These are phyloP conservation scores for Micractinium sp. DNA, from an alignment of 139 green algal genomes.

Conservation along the genomic window DNA sequence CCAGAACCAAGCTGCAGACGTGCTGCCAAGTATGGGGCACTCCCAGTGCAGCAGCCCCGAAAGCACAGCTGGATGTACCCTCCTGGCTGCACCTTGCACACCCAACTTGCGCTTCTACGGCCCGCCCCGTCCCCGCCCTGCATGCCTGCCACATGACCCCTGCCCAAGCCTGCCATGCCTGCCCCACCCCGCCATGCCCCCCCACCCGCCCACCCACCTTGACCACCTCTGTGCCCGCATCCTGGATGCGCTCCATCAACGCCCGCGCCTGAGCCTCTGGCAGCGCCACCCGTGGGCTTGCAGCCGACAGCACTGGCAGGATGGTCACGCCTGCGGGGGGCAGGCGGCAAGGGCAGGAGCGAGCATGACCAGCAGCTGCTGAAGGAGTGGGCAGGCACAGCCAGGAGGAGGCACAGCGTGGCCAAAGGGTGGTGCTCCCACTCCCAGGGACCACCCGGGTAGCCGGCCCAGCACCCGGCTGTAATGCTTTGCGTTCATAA, in stretches of 20 bases:
- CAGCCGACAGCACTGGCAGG: slow-evolving; percentile 88
- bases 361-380: neutral
- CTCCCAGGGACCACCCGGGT: neutral
- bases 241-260: slow-evolving; percentile 89
- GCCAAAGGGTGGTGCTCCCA: too few species aligned
- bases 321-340: slow-evolving; percentile 81
- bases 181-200: neutral
- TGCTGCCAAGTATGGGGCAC: too few species aligned
- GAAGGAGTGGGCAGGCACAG: neutral
- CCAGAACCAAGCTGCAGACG: too few species aligned
- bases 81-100: too few species aligned
- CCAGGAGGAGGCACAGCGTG: too few species aligned
- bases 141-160: too few species aligned
- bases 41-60: too few species aligned
- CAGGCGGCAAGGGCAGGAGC: neutral
- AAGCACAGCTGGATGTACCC: too few species aligned
- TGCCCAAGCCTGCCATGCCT: neutral
- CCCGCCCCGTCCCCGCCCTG: slow-evolving; percentile 36
- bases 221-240: slow-evolving; percentile 98
- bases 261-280: slow-evolving; percentile 50
- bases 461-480: too few species aligned
- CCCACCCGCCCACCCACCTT: slow-evolving; percentile 43
- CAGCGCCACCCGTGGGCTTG: slow-evolving; percentile 54
- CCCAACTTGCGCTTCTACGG: too few species aligned
- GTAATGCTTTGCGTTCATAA: neutral